Evolutionary conservation across 257 asterid species (phyloP).

Genomic region (Przewalskia tangutica): DNA sequence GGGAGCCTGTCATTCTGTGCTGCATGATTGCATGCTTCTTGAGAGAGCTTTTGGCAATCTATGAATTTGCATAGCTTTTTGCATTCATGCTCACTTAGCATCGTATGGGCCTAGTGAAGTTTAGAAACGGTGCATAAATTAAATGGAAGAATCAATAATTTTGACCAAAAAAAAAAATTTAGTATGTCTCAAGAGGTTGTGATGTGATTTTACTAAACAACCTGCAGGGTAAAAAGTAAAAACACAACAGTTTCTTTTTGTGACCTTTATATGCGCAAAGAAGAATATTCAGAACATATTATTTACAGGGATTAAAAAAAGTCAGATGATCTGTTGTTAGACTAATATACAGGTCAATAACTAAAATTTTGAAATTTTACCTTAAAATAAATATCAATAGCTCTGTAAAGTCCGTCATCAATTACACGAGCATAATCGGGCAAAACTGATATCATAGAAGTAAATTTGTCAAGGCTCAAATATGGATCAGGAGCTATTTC

Average conservation of each 20-base stretch:
- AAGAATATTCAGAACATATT: neutral
- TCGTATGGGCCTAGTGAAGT: slow-evolving; percentile 37
- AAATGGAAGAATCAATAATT: neutral
- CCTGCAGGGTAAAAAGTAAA: neutral
- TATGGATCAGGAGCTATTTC: slow-evolving; percentile 67
- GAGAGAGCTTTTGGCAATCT: slow-evolving; percentile 58
- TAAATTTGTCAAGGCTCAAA: slow-evolving; percentile 47
- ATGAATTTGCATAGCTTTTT: slow-evolving; percentile 49
- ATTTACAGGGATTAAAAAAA: neutral
- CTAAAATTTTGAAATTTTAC: slow-evolving; percentile 17
- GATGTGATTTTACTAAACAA: neutral
- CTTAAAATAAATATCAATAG: slow-evolving; percentile 60
- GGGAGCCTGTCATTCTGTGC: slow-evolving; percentile 62
- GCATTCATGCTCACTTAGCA: slow-evolving; percentile 40
- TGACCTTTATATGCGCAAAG: neutral
- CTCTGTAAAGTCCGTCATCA: slow-evolving; percentile 60
- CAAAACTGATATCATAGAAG: slow-evolving; percentile 36
- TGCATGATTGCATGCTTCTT: slow-evolving; percentile 65
- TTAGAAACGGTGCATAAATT: neutral
- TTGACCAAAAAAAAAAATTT: neutral
- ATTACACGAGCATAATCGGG: slow-evolving; percentile 68
- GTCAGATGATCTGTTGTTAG: neutral
- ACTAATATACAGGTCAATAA: neutral
- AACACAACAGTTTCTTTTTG: neutral
- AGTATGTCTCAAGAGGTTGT: neutral